These are phyloP conservation scores for Canna indica DNA, from an alignment of 176 grass and related monocot genomes.

Conservation along the genomic window DNA sequence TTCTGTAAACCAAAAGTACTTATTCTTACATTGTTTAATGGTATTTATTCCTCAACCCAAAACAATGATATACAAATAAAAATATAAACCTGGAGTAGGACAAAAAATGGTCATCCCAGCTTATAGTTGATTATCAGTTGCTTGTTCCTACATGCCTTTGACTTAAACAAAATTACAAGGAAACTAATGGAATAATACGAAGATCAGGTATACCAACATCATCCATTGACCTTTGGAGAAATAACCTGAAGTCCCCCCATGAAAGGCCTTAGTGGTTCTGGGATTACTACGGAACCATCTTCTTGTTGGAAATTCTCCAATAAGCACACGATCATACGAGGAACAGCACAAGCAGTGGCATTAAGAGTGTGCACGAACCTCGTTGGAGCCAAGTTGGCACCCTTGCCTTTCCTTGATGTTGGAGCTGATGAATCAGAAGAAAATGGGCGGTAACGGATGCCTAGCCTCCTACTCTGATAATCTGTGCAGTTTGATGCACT, in stretches of 20 bases:
- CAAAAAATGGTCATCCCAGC: too few relatives aligned
- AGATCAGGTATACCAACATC: too few relatives aligned
- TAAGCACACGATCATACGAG: constrained; percentile 70
- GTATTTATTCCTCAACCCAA: too few relatives aligned
- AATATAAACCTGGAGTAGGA: too few relatives aligned
- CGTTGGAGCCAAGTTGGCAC: constrained; percentile 28
- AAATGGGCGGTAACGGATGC: constrained; percentile 62
- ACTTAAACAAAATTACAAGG: too few relatives aligned
- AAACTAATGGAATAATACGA: too few relatives aligned
- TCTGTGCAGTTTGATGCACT: constrained; percentile 94
- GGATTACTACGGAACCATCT: constrained; percentile 52
- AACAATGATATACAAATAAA: too few relatives aligned
- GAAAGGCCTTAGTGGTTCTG: constrained; percentile 52
- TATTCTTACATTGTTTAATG: too few relatives aligned
- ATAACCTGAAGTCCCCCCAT: constrained; percentile 55
- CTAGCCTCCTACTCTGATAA: constrained; percentile 79
- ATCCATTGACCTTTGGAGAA: constrained; percentile 28
- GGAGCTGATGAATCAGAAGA: constrained; percentile 23
- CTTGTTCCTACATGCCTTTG: too few relatives aligned
- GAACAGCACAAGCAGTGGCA: constrained; percentile 75
- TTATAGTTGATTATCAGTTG: too few relatives aligned
- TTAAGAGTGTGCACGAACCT: constrained; percentile 81
- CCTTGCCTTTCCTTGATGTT: constrained; percentile 58
- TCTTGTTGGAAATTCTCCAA: constrained; percentile 79
- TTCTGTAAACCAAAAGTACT: too few relatives aligned